phyloP scores from a whole-genome alignment of 1,284 basidiomycete genomes.

The Jaminaea rosea region DNA sequence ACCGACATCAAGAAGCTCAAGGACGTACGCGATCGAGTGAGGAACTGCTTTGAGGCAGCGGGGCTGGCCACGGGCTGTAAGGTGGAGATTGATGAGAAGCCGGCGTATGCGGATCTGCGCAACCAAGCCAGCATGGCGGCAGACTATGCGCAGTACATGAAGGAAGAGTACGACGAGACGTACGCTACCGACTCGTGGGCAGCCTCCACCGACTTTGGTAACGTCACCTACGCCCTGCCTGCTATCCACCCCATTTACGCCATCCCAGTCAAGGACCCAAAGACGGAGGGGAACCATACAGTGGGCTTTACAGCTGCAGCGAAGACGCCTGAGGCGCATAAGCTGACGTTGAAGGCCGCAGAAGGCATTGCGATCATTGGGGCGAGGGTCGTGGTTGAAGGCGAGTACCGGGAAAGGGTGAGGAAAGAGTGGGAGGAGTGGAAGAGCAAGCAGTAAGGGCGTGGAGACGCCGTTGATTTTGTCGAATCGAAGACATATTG shows the following conservation, averaged over 20 bases:
- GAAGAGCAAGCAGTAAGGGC: slow-evolving; percentile 2
- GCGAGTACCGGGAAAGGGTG: slow-evolving; percentile 36
- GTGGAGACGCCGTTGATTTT: too few species aligned
- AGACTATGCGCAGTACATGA: background rate
- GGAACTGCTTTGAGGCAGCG: slow-evolving; percentile 64
- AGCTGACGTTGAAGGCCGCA: slow-evolving; percentile 44
- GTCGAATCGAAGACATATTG: too few species aligned
- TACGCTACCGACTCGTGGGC: slow-evolving; percentile 5
- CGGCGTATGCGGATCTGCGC: slow-evolving; percentile 43
- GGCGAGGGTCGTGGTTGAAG: slow-evolving; percentile 44
- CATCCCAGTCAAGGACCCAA: slow-evolving; percentile 35
- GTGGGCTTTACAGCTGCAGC: slow-evolving; percentile 31
- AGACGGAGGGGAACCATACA: slow-evolving; percentile 45
- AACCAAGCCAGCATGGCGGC: slow-evolving; percentile 22
- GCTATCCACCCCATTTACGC: slow-evolving; percentile 44
- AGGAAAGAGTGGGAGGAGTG: slow-evolving; percentile 23
- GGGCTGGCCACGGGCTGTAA: slow-evolving; percentile 62
- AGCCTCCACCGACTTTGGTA: slow-evolving; percentile 46
- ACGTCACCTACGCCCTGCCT: slow-evolving; percentile 46
- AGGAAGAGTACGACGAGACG: background rate
- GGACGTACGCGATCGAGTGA: slow-evolving; percentile 53
- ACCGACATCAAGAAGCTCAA: slow-evolving; percentile 56
- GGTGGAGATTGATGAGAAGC: slow-evolving; percentile 50
- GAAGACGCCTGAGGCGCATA: slow-evolving; percentile 29
- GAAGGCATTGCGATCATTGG: slow-evolving; percentile 45